Conservation (phyloP, 257 asterid species). For the Ballota nigra region DNA sequence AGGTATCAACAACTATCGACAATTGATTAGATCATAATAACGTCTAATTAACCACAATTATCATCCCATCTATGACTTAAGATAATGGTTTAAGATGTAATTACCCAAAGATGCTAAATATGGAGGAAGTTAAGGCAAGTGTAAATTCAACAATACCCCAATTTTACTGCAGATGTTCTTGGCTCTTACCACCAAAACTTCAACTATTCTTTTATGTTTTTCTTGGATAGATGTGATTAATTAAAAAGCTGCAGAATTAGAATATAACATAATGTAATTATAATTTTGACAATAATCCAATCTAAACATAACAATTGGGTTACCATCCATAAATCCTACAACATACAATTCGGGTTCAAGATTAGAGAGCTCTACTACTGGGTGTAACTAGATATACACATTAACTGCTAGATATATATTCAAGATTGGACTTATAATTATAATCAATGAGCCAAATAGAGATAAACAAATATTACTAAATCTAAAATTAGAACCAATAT, state of each 20-base stretch:
- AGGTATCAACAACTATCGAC: conserved; percentile 45
- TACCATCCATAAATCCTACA: no score
- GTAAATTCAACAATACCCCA: conserved; percentile 38
- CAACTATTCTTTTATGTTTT: conserved; percentile 31
- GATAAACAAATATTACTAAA: no score
- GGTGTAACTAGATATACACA: no score
- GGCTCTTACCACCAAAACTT: conserved; percentile 45
- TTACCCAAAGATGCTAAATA: not conserved
- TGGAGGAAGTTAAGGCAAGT: not conserved
- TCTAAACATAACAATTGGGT: no score
- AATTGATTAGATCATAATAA: not conserved
- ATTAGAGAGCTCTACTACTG: no score
- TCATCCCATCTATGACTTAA: no score
- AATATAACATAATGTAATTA: not conserved
- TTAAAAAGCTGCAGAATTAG: conserved; percentile 43
- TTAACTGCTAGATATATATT: no score
- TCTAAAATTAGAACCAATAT: no score
- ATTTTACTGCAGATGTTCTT: conserved; percentile 39
- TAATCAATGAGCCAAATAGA: no score
- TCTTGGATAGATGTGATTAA: conserved; percentile 38
- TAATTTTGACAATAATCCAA: not conserved
- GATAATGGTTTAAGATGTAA: no score
- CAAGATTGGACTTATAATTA: no score
- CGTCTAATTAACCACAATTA: not conserved
- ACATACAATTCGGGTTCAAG: no score